A percentile compares a stretch with the other conserved stretches of the same genome.
Conservation (phyloP, 2,329 filamentous ascomycete species). For the Penicillium sp. region DNA sequence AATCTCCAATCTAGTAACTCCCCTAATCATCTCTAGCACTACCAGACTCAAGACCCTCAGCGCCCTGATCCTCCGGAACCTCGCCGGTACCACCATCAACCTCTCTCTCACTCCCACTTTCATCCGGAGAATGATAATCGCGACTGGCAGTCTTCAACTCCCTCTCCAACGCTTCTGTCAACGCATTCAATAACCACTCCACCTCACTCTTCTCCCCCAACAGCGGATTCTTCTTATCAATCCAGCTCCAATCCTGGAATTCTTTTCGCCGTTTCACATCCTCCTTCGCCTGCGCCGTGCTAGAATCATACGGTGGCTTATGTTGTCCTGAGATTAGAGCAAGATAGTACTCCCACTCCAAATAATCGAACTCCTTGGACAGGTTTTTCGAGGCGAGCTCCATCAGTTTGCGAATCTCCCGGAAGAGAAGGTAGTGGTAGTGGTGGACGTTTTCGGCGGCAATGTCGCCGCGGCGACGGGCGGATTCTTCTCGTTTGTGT, state of each 20-base stretch:
- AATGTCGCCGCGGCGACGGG: constrained; percentile 47
- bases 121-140: constrained; percentile 15
- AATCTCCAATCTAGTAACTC: constrained; percentile 15
- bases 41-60: not conserved
- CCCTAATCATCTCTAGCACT: constrained; percentile 3
- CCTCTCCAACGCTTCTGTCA: constrained; percentile 44
- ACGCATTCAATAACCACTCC: constrained; percentile 47
- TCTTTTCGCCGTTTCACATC: constrained; percentile 4
- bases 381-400: constrained; percentile 37
- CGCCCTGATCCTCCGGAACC: not conserved
- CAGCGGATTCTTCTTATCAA: constrained; percentile 44
- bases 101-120: not conserved
- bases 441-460: constrained; percentile 55
- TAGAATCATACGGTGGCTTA: constrained; percentile 1
- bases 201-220: constrained; percentile 48
- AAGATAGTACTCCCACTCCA: constrained; percentile 56
- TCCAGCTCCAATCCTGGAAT: constrained; percentile 45
- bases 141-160: constrained; percentile 40
- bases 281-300: constrained; percentile 9
- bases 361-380: constrained; percentile 44
- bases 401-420: constrained; percentile 46
- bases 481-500: constrained; percentile 46
- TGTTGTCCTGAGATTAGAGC: constrained; percentile 50
- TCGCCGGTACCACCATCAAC: not conserved
- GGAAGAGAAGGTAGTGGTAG: constrained; percentile 47